These are phyloP conservation scores for Rutstroemia sydowiana DNA, from an alignment of 2,329 filamentous ascomycete species.

Conservation along the genomic window DNA sequence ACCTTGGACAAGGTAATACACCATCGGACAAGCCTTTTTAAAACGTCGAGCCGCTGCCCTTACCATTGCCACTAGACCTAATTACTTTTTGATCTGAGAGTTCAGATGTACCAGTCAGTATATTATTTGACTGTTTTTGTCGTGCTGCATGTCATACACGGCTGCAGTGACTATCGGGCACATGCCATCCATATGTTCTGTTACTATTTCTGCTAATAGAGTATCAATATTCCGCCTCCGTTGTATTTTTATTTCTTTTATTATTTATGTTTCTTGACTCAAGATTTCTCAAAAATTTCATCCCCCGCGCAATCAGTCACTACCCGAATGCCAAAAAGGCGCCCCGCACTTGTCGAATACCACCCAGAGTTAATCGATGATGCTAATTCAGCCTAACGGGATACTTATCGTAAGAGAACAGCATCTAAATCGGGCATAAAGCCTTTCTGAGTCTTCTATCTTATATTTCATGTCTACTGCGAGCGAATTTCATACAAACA, in stretches of 20 bases:
- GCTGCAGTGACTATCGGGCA: constrained; percentile 10
- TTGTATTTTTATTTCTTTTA: constrained; percentile 36
- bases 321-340: no score
- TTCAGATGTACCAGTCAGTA: background rate
- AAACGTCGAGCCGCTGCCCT: background rate
- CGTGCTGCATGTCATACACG: constrained; percentile 5
- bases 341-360: no score
- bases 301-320: no score
- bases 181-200: constrained; percentile 55
- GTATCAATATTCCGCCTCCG: constrained; percentile 28
- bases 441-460: background rate
- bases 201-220: constrained; percentile 34
- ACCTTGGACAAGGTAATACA: background rate
- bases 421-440: no score
- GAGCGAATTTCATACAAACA: background rate
- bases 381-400: no score
- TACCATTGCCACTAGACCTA: background rate
- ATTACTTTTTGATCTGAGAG: background rate
- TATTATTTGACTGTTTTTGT: constrained; percentile 2
- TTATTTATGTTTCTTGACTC: background rate
- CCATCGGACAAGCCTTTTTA: background rate
- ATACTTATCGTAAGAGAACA: no score
- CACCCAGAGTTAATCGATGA: no score
- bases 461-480: constrained; percentile 4
- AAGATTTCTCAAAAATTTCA: no score